Evolutionary conservation across 306 rosid species (phyloP), one percentile per base, ranked within the genome.

Genomic region (Dicorynia guianensis): DNA sequence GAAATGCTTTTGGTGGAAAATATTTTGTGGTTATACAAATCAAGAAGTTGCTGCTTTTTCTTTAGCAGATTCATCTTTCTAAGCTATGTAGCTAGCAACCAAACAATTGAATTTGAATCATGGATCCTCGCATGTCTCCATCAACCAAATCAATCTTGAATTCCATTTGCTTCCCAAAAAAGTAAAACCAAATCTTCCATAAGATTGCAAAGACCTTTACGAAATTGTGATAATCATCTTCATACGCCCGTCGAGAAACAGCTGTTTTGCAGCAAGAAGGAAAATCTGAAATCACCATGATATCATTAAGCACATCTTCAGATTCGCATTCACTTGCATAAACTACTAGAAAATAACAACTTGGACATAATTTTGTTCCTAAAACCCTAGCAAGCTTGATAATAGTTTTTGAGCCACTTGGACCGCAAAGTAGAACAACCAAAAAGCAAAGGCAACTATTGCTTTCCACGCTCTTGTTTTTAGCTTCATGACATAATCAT

Each of bases 181-280:
- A 76, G 68, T 71, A 58, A 20, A 78, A 63, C 55, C 67, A 74
- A 78, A 71, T 67, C 68, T 75, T 49, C 46, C 6, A 46, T 6
- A 34, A 48, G 30, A 54, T 62, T 66, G 20, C 53, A 63, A 49
- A 4, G 4, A 6, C 57, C 62, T 18, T 14, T 9, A 33, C 47
- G 42, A 78, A 13, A 63, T 25, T 70, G 54, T 71, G 52, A 70
- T 36, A 25, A 35, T 70, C 12, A 5, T 13, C 38, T 42, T 15
- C 6, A 4, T 39, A 20, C 11, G 36, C 15, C 17, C 74, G 39
- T 47, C 14, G 69, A 58, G 61, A 69, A 78, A 69, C 35, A 47
- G 3, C 25, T 9, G 18, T 53, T 65, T 40, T 10, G 30, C 30
- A 25, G 30, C 30, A 25, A 25, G 1, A 25, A 25, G 30, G 30